Conservation (phyloP, 2,329 filamentous ascomycete genomes). For the Alternaria hordeiaustralica region DNA sequence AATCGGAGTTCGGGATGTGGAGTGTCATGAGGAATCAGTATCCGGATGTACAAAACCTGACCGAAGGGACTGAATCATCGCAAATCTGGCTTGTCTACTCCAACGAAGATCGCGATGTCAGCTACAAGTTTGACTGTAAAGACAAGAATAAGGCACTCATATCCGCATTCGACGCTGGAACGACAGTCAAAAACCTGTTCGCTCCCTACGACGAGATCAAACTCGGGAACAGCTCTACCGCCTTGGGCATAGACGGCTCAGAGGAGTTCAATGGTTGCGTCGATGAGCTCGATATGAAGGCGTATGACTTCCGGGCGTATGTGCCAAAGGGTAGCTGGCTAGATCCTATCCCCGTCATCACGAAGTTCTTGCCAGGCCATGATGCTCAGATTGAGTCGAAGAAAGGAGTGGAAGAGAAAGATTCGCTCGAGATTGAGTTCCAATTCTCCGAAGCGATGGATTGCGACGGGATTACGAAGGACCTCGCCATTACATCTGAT, state of each 20-base stretch:
- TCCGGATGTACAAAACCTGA: slow-evolving; percentile 53
- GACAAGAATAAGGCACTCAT: slow-evolving; percentile 46
- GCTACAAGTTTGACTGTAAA: slow-evolving; percentile 34
- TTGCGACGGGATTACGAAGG: not conserved
- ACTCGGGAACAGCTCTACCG: slow-evolving; percentile 55
- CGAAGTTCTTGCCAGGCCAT: slow-evolving; percentile 66
- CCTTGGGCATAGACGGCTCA: slow-evolving; percentile 41
- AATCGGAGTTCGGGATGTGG: slow-evolving; percentile 55
- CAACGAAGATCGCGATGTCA: not conserved
- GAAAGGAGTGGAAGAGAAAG: slow-evolving; percentile 45
- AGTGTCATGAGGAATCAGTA: slow-evolving; percentile 62
- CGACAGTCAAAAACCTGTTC: slow-evolving; percentile 68
- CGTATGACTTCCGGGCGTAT: slow-evolving; percentile 67
- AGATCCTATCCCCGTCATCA: slow-evolving; percentile 63
- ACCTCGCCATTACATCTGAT: not conserved
- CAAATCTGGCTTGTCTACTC: not conserved
- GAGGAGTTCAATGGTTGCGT: slow-evolving; percentile 64
- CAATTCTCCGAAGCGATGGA: not conserved
- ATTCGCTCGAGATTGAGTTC: not conserved
- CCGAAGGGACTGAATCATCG: not conserved
- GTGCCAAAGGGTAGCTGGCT: slow-evolving; percentile 61
- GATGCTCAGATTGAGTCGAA: slow-evolving; percentile 63
- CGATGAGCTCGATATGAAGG: slow-evolving; percentile 57
- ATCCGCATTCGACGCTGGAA: slow-evolving; percentile 61
- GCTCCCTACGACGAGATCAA: slow-evolving; percentile 65